These are phyloP conservation scores for Passalora sequoiae DNA, from an alignment of 2,329 filamentous ascomycete genomes.

Conservation along the genomic window DNA sequence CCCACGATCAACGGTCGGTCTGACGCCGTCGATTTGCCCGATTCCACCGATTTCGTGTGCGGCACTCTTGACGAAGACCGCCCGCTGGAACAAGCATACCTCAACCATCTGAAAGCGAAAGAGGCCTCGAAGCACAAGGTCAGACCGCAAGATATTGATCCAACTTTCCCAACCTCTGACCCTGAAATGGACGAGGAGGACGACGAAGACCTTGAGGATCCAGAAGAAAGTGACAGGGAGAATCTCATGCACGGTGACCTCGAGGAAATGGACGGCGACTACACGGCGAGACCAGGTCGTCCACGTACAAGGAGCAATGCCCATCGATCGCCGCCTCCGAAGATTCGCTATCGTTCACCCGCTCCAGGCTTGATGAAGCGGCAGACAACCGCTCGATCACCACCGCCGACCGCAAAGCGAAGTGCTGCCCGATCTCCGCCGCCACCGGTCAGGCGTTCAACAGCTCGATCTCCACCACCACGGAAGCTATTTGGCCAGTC, in stretches of 20 bases:
- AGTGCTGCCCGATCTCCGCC: conserved; percentile 16
- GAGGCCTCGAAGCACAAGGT: conserved; percentile 73
- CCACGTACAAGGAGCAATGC: conserved; percentile 15
- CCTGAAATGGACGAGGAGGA: conserved; percentile 77
- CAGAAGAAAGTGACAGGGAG: conserved; percentile 57
- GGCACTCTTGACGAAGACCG: conserved; percentile 94
- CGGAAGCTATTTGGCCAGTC: conserved; percentile 61
- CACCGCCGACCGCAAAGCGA: conserved; percentile 23
- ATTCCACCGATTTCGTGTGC: conserved; percentile 98
- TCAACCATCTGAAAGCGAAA: conserved; percentile 75
- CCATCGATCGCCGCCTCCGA: conserved; percentile 33
- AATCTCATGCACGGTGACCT: conserved; percentile 60
- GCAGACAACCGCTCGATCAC: conserved; percentile 44
- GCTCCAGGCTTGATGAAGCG: conserved; percentile 40
- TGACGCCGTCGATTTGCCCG: conserved; percentile 68
- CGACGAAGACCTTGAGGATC: conserved; percentile 55
- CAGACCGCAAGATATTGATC: conserved; percentile 95
- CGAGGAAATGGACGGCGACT: conserved; percentile 29
- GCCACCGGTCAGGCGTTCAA: conserved; percentile 8
- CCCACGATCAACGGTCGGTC: conserved; percentile 32
- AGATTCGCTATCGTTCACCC: conserved; percentile 34
- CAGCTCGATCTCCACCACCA: conserved; percentile 1
- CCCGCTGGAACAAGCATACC: conserved; percentile 87
- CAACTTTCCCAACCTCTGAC: conserved; percentile 92
- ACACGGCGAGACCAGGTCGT: conserved; percentile 35